Base-by-base conservation (phyloP, 257 asterid species). In the Scutellaria minor region DNA sequence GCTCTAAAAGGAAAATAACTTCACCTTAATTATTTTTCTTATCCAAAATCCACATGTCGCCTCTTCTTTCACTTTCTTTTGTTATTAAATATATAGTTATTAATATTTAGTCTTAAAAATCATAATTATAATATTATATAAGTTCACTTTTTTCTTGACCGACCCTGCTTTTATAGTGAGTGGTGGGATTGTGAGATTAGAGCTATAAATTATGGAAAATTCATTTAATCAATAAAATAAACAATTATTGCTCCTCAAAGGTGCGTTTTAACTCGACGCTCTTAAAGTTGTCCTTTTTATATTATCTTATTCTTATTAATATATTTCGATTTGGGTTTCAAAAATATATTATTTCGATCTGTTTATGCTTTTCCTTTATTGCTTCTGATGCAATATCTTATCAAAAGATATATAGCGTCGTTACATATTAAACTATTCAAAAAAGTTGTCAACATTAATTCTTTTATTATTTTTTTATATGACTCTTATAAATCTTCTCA, bases 161-260 rank as follows among this genome's bases (percentile, higher is more conserved):
- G 5, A 68, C 57, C 57, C 31, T 52, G 20, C 71, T 65, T 74
- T 74, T 46, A n/a, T 56, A 45, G 2, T 41, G 56, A 60, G 35
- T 68, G 71, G 66, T 52, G 65, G 66, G 56, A 40, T 69, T 44
- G 47, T n/a, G 65, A 59, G 71, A 66, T 72, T 50, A 27, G 74
- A 66, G 68, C 35, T 6, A 73, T 69, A 73, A 48, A 79, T 48
- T 69, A 74, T 18, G 18, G 11, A 13, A 53, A 52, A 10, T 20
- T 31, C 27, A 70, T 31, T 66, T 79, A 67, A 73, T 61, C 59
- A 48, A 51, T 58, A 71, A 66, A 62, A 60, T 74, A 78, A 54
- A 75, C 83, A 83, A 87, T 85, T 72, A 87, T 83, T 84, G 91
- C 76, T 74, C 70, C 77, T 52, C 79, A 85, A 85, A 87, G 88